phyloP scores from a whole-genome alignment of 1,284 basidiomycete genomes.

The Singerocomus inundabilis region DNA sequence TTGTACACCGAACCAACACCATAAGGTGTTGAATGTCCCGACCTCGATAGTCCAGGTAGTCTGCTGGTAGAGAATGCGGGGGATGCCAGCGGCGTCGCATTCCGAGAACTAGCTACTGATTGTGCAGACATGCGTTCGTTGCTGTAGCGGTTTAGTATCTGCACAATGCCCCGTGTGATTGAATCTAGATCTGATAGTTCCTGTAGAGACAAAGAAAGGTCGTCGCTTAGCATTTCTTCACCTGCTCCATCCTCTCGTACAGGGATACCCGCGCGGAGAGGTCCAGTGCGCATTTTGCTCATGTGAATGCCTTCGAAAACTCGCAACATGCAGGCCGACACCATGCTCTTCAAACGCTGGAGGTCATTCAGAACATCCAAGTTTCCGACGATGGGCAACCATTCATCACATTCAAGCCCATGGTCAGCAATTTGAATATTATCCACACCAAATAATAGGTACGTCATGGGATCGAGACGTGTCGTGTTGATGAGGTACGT shows the following conservation, averaged over 20 bases:
- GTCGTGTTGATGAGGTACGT: slow-evolving; percentile 83
- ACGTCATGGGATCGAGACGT: slow-evolving; percentile 86
- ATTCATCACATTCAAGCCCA: slow-evolving; percentile 85
- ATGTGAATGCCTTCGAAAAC: slow-evolving; percentile 87
- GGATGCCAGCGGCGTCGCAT: slow-evolving; percentile 59
- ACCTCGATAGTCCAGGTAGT: slow-evolving; percentile 39
- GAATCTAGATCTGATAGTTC: slow-evolving; percentile 76
- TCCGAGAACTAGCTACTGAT: slow-evolving; percentile 60
- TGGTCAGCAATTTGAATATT: slow-evolving; percentile 65
- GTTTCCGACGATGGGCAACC: slow-evolving; percentile 86
- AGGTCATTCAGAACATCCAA: slow-evolving; percentile 80
- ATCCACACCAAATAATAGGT: slow-evolving; percentile 91
- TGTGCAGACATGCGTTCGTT: slow-evolving; percentile 55
- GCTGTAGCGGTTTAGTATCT: slow-evolving; percentile 65
- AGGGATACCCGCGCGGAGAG: slow-evolving; percentile 38
- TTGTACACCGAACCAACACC: slow-evolving; percentile 45
- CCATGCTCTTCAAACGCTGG: slow-evolving; percentile 76
- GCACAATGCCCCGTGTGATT: slow-evolving; percentile 72
- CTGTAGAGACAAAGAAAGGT: slow-evolving; percentile 53
- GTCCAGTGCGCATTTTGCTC: slow-evolving; percentile 36
- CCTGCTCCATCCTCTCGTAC: slow-evolving; percentile 58
- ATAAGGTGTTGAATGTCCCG: slow-evolving; percentile 57
- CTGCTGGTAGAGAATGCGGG: slow-evolving; percentile 37
- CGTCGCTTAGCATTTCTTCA: slow-evolving; percentile 48
- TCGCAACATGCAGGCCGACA: slow-evolving; percentile 86